A percentile compares a stretch with the other conserved stretches of the same genome.
Conservation (phyloP, 148 eudicot genomes). For the Selenicereus undatus region DNA sequence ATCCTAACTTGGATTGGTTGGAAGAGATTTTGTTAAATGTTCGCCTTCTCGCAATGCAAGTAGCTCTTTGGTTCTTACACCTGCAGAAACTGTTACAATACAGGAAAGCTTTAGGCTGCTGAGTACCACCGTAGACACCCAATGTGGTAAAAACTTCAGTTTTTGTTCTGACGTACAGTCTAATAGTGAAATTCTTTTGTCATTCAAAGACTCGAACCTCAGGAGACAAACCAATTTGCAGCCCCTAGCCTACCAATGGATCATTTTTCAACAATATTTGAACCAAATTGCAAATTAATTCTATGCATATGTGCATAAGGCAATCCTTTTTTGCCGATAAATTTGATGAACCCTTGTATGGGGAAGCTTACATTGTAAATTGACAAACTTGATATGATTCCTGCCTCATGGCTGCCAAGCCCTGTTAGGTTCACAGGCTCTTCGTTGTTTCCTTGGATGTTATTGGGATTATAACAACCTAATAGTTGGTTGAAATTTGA, state of each 20-base stretch:
- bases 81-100: constrained; percentile 30
- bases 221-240: background rate
- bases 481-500: background rate
- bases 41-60: constrained; percentile 63
- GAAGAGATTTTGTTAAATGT: constrained; percentile 54
- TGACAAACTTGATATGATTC: background rate
- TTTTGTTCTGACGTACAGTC: background rate
- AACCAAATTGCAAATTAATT: background rate
- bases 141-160: background rate
- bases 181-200: constrained; percentile 18
- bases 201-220: background rate
- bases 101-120: constrained; percentile 28
- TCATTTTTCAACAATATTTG: background rate
- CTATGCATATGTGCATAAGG: background rate
- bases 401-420: background rate
- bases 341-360: background rate
- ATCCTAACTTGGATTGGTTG: constrained; percentile 49
- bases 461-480: background rate
- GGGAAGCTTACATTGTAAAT: constrained; percentile 6
- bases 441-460: background rate
- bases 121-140: background rate
- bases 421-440: background rate
- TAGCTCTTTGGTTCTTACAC: constrained; percentile 66
- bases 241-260: background rate
- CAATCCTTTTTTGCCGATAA: background rate